A percentile compares a stretch with the other conserved stretches of the same genome.
Evolutionary conservation across 176 grass and related monocot genomes (phyloP).

Genomic region (Guadua angustifolia): DNA sequence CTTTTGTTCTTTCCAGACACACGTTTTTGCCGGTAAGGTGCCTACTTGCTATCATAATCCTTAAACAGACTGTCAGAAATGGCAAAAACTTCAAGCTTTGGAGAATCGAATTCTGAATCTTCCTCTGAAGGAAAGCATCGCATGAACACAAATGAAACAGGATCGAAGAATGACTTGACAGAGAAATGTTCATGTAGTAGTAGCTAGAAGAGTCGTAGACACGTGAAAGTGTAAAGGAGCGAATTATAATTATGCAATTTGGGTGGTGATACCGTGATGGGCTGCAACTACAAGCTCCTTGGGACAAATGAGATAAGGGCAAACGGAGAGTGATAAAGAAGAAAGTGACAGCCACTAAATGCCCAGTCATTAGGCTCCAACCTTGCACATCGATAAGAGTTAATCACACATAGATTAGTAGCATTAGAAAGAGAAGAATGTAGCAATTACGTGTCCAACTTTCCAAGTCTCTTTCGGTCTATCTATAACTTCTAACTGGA

Average conservation of each 20-base stretch:
- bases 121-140: neutral
- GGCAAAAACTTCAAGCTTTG: neutral
- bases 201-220: neutral
- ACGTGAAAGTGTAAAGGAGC: neutral
- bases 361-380: neutral
- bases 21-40: neutral
- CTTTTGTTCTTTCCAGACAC: neutral
- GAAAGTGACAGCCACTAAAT: constrained; percentile 34
- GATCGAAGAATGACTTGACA: neutral
- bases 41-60: neutral
- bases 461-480: neutral
- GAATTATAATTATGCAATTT: neutral
- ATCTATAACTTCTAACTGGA: neutral
- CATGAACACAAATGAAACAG: neutral
- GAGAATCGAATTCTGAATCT: neutral
- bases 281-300: neutral
- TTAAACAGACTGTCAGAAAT: neutral
- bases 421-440: neutral
- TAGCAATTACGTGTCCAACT: neutral
- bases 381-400: neutral
- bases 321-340: constrained; percentile 4
- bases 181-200: neutral
- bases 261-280: neutral
- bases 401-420: neutral
- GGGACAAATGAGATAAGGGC: neutral